Evolutionary conservation across 1,139 yeast genomes (phyloP).

Genomic region (Meyerozyma athensensis): DNA sequence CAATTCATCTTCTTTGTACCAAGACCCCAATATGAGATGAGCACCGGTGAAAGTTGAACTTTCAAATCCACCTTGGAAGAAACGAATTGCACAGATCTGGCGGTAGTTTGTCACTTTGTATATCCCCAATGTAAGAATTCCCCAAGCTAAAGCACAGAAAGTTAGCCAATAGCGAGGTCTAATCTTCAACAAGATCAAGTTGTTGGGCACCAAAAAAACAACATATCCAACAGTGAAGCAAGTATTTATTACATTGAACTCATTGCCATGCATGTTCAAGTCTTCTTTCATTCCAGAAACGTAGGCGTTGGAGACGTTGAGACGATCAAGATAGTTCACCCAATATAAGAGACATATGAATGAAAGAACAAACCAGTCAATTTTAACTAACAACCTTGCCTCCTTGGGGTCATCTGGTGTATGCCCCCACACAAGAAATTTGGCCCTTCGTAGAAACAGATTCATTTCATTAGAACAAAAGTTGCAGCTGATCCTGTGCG

Average conservation of each 20-base stretch:
- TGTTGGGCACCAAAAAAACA: slow-evolving; percentile 54
- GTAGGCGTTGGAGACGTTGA: slow-evolving; percentile 52
- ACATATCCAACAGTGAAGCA: slow-evolving; percentile 58
- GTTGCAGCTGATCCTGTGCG: slow-evolving; percentile 13
- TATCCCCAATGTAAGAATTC: slow-evolving; percentile 46
- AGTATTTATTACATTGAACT: slow-evolving; percentile 46
- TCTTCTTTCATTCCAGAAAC: slow-evolving; percentile 59
- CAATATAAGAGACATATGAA: slow-evolving; percentile 54
- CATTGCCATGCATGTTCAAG: slow-evolving; percentile 44
- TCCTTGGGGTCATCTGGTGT: slow-evolving; percentile 36
- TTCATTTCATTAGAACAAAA: background rate
- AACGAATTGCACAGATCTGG: slow-evolving; percentile 48
- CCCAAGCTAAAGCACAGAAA: slow-evolving; percentile 54
- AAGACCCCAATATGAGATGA: slow-evolving; percentile 48
- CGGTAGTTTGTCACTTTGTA: slow-evolving; percentile 39
- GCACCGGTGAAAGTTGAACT: slow-evolving; percentile 51
- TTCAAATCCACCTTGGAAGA: slow-evolving; percentile 53
- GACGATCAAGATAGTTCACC: slow-evolving; percentile 43
- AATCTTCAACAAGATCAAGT: slow-evolving; percentile 43
- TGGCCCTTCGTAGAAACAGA: background rate
- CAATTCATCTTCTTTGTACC: slow-evolving; percentile 48
- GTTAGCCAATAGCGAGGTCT: slow-evolving; percentile 53
- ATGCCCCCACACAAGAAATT: slow-evolving; percentile 31
- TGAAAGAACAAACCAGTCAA: slow-evolving; percentile 53
- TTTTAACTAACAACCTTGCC: slow-evolving; percentile 39